phyloP scores from a whole-genome alignment of 2,329 filamentous ascomycete genomes.

The Rhynchosporium agropyri region DNA sequence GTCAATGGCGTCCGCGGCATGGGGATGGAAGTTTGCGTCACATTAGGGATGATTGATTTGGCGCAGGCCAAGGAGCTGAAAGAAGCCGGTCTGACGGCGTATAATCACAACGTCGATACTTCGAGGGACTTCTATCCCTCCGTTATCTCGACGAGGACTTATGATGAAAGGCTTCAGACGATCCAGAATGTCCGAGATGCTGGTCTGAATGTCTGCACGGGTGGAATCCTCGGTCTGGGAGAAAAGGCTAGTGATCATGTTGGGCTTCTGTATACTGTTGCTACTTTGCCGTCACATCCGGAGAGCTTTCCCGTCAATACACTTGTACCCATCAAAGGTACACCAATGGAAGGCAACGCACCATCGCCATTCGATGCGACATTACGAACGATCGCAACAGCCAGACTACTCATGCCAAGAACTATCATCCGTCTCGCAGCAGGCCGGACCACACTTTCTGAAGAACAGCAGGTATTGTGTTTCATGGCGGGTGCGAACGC shows the following conservation, averaged over 20 bases:
- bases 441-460: conserved; percentile 78
- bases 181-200: conserved; percentile 80
- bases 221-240: conserved; percentile 83
- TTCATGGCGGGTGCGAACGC: conserved; percentile 92
- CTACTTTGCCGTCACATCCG: conserved; percentile 78
- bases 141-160: conserved; percentile 82
- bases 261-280: conserved; percentile 79
- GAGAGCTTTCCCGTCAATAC: conserved; percentile 93
- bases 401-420: conserved; percentile 77
- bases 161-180: conserved; percentile 84
- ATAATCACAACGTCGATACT: conserved; percentile 94
- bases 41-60: conserved; percentile 86
- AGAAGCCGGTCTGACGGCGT: conserved; percentile 81
- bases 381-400: conserved; percentile 81
- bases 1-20: conserved; percentile 76
- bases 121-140: conserved; percentile 85
- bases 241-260: conserved; percentile 79
- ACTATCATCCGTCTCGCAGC: conserved; percentile 89
- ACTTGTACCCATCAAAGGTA: conserved; percentile 87
- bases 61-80: conserved; percentile 81
- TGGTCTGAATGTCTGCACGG: conserved; percentile 87
- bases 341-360: conserved; percentile 75
- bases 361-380: conserved; percentile 77
- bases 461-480: conserved; percentile 87
- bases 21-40: conserved; percentile 93